Base-by-base conservation (phyloP, 1,284 basidiomycete species). In the Naganishia liquefaciens region DNA sequence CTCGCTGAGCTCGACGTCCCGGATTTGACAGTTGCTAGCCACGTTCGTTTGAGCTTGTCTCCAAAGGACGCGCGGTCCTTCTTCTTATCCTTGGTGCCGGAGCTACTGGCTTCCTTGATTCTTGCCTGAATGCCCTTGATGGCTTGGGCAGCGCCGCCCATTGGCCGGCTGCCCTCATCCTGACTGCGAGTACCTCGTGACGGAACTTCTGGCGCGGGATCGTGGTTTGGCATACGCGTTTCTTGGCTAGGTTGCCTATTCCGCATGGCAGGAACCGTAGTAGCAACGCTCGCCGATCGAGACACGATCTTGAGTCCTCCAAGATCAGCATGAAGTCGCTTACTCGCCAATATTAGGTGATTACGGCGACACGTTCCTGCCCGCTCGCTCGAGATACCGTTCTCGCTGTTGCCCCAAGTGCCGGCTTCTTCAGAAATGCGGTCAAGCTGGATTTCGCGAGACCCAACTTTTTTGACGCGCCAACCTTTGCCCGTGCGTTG, bases 391-490 rank as follows among this genome's bases (percentile, higher is more conserved):
- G 49, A 23, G 6, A 37, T 5, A 40, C 39, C 30, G n/a, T 40
- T 53, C 30, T 33, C 27, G 40, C 49, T 53, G n/a, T n/a, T n/a
- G 43, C 40, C 37, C 2, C 43, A 46, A 9, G 40, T n/a, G 17
- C 25, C 42, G 25, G n/a, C 39, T 47, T 65, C 55, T 39, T 65
- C 64, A 5, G 43, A 54, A 25, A 62, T 54, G 47, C 73, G 69
- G 60, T 76, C 73, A 19, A 79, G 64, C 58, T 77, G 74, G 64
- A 75, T 78, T 66, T 79, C 78, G 21, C 77, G 69, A 2, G 60
- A 28, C 9, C 70, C 70, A 5, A 69, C 51, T 37, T 70, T 71
- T 23, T 66, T 65, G 3, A 77, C 71, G 4, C 70, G 67, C 76
- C 77, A 78, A 0, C 72, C 68, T 23, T 69, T 69, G 9, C 76